Base-by-base conservation (phyloP, 1,139 yeast genomes). In the Arxiozyma bovina region DNA sequence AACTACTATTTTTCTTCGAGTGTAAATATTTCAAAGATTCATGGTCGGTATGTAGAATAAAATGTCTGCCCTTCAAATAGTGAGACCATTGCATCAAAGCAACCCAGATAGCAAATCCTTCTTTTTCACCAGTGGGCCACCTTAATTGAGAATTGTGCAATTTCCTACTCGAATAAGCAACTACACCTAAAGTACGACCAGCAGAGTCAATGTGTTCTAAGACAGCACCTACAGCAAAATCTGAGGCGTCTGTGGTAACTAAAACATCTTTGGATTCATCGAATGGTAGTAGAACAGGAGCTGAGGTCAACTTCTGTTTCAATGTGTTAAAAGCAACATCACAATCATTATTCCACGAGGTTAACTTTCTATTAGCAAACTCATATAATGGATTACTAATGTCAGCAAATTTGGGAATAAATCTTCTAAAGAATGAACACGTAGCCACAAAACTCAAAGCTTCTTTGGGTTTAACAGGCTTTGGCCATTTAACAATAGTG, bases 201-300 rank as follows among this genome's bases (percentile, higher is more conserved):
- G 11, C 12, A 4, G 45, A 43, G 12, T 50, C 34, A 1, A 22
- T 7, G 9, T 30, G n/a, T 45, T 43, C 49, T 11, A 44, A 22
- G n/a, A 27, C 23, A 9, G 52, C 52, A 34, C 49, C 52, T 8
- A 50, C 34, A 5, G 44, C 49, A 15, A 21, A 27, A 34, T 44
- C 25, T 23, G 21, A 22, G 1, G 52, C 52, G 45, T 34, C 49
- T 2, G 48, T 50, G 11, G 34, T 50, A 8, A 44, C 45, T 21
- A 25, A 20, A 17, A 50, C 22, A 20, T 50, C 23, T 42, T 44
- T 50, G 1, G 45, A 5, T 20, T 22, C 18, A 25, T 50, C 48
- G n/a, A 50, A 50, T 2, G 52, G 52, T 6, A 23, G 3, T 18
- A 50, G 25, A 1, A 44, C 20, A 1, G 48, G 52, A 18, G 48